phyloP scores from a whole-genome alignment of 2,329 filamentous ascomycete species.

The Microdochium paspali region DNA sequence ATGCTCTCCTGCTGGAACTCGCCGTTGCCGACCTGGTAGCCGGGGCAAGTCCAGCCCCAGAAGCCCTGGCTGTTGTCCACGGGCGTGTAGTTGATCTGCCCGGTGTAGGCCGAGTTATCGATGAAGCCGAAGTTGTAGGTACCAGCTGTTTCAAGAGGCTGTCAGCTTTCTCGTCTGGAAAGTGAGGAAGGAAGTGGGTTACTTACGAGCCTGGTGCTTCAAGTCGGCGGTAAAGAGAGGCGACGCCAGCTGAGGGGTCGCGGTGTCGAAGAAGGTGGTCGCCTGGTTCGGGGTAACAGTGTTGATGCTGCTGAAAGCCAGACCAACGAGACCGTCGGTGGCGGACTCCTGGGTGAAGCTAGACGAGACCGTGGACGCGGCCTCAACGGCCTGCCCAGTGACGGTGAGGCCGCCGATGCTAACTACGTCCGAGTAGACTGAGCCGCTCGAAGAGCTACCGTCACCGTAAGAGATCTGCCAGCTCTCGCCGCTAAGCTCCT shows the following conservation, averaged over 20 bases:
- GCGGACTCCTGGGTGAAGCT: constrained; percentile 20
- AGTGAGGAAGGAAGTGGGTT: background rate
- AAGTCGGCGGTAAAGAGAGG: constrained; percentile 23
- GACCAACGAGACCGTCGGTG: constrained; percentile 22
- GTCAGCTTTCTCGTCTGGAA: constrained; percentile 3
- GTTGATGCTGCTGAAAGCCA: constrained; percentile 24
- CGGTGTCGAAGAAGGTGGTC: constrained; percentile 24
- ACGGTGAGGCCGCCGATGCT: constrained; percentile 18
- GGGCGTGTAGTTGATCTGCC: constrained; percentile 20
- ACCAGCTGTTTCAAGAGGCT: constrained; percentile 11
- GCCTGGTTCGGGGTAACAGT: constrained; percentile 15
- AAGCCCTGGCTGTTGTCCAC: constrained; percentile 22
- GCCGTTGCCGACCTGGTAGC: constrained; percentile 19
- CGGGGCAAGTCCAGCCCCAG: constrained; percentile 25
- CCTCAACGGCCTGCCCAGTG: constrained; percentile 19
- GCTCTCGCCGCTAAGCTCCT: constrained; percentile 13
- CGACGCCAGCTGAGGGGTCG: constrained; percentile 12
- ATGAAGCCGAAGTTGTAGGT: constrained; percentile 27
- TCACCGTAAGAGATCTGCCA: constrained; percentile 23
- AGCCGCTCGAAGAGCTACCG: constrained; percentile 20
- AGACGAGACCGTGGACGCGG: constrained; percentile 14
- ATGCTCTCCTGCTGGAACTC: constrained; percentile 12
- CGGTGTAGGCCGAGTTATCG: constrained; percentile 21
- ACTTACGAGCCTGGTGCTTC: constrained; percentile 16
- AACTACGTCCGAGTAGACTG: constrained; percentile 21